These are phyloP conservation scores for Saturnispora zaruensis DNA, from an alignment of 805 yeast species.

Conservation along the genomic window DNA sequence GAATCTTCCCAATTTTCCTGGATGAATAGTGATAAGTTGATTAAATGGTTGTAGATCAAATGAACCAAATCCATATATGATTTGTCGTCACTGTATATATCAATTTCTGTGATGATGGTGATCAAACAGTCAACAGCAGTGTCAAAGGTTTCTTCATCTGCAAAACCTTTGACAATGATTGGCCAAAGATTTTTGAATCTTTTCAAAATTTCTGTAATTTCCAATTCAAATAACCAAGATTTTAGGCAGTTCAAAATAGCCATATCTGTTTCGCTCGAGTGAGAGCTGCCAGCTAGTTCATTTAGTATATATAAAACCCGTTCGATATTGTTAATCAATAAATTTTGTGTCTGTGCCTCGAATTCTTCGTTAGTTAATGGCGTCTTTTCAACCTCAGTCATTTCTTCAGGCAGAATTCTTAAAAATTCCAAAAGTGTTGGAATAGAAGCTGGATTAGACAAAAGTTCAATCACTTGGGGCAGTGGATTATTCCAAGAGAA, in stretches of 20 bases:
- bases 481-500: slow-evolving; percentile 65
- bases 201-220: slow-evolving; percentile 58
- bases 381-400: slow-evolving; percentile 65
- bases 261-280: slow-evolving; percentile 28
- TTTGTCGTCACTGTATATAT: slow-evolving; percentile 64
- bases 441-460: slow-evolving; percentile 35
- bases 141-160: slow-evolving; percentile 62
- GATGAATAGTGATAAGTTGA: slow-evolving; percentile 49
- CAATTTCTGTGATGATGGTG: slow-evolving; percentile 71
- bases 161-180: slow-evolving; percentile 56
- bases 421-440: slow-evolving; percentile 65
- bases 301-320: slow-evolving; percentile 58
- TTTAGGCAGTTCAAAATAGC: slow-evolving; percentile 66
- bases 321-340: slow-evolving; percentile 60
- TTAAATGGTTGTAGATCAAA: slow-evolving; percentile 46
- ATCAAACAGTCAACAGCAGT: slow-evolving; percentile 81
- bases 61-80: slow-evolving; percentile 30
- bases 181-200: slow-evolving; percentile 51
- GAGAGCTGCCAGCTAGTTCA: slow-evolving; percentile 31
- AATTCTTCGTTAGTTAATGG: slow-evolving; percentile 80
- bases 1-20: slow-evolving; percentile 46
- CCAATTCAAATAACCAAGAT: slow-evolving; percentile 87
- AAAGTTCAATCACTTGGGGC: slow-evolving; percentile 49
- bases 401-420: slow-evolving; percentile 85
- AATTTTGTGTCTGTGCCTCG: slow-evolving; percentile 48